Base-by-base conservation (phyloP, 805 yeast species). In the Candida nitratophila region DNA sequence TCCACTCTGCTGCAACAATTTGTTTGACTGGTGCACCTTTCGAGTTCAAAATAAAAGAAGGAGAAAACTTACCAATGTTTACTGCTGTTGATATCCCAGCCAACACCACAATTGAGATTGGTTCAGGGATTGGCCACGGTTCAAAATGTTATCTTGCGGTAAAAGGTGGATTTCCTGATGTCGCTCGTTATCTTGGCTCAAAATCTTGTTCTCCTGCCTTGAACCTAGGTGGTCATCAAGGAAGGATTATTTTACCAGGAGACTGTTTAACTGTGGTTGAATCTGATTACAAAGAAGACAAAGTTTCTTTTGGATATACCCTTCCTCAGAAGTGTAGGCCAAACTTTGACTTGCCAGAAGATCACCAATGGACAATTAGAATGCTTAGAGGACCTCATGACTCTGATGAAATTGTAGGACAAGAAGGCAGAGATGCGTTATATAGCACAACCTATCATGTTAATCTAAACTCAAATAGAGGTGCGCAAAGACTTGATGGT, bases 321-420 rank as follows among this genome's bases (percentile, higher is more conserved):
- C 96, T 96, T 40, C 49, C 59, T 12, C 52, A 74, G 2, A 70
- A 79, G 46, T 87, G 95, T 17, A 51, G 57, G 34, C 56, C 76
- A 10, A 66, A 77, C 54, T 66, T 81, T 48, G 90, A 93, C 10
- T 48, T 61, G 6, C 76, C 79, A 52, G 60, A 70, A 26, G 63
- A 67, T 35, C 74, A 71, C 44, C 67, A 69, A 38, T 91, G 98
- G 98, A 68, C 69, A 39, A 90, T 91, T 49, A 96, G 89, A 56
- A 96, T 90, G 39, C 87, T 96, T 12, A 83, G 95, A 63, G 99
- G 99, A 43, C 98, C 98, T 22, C 98, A 91, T 64, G 98, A 98
- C 1, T 79, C 96, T 4, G 98, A 98, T 16, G 98, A 91, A 63
- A 87, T 90, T 66, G 91, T 93, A 72, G 76, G 77, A 43, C 64